Evolutionary conservation across 768 basidiomycete genomes (phyloP).

Genomic region (Clitopilus hobsonii): DNA sequence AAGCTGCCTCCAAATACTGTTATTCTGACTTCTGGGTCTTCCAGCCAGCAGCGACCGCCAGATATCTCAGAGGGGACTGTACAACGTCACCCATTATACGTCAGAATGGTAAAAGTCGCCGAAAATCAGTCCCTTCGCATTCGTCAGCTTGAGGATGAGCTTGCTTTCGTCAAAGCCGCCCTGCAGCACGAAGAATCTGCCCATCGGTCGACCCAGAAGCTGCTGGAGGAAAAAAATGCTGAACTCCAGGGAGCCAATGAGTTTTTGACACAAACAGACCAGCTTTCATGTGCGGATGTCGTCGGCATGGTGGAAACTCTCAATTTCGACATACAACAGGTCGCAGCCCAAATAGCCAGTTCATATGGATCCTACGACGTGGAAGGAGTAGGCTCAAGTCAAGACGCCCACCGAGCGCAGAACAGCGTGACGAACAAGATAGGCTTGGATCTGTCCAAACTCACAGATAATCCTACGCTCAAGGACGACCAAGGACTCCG

Average conservation of each 20-base stretch:
- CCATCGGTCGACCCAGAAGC: background rate
- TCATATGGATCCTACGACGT: background rate
- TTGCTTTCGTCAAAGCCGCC: too few species aligned
- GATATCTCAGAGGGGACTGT: too few species aligned
- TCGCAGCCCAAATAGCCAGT: background rate
- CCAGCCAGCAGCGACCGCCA: too few species aligned
- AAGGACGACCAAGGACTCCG: background rate
- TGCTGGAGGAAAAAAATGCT: background rate
- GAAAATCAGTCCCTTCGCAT: too few species aligned
- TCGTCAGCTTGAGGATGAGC: too few species aligned
- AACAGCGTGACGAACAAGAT: background rate
- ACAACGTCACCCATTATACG: too few species aligned
- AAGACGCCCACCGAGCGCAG: background rate
- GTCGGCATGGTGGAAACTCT: background rate
- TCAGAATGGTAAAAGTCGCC: too few species aligned
- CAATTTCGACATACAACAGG: background rate
- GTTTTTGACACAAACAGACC: background rate
- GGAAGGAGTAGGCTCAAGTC: background rate
- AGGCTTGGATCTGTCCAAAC: background rate
- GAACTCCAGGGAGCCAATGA: background rate
- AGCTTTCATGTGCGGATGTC: background rate
- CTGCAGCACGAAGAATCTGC: background rate
- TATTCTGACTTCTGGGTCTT: too few species aligned
- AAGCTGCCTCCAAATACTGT: too few species aligned
- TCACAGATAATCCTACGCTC: background rate